Percentiles rank a stretch among this genome's conserved stretches.
Conservation (phyloP, 2,329 filamentous ascomycete species). For the Chaetomium olivaceum region DNA sequence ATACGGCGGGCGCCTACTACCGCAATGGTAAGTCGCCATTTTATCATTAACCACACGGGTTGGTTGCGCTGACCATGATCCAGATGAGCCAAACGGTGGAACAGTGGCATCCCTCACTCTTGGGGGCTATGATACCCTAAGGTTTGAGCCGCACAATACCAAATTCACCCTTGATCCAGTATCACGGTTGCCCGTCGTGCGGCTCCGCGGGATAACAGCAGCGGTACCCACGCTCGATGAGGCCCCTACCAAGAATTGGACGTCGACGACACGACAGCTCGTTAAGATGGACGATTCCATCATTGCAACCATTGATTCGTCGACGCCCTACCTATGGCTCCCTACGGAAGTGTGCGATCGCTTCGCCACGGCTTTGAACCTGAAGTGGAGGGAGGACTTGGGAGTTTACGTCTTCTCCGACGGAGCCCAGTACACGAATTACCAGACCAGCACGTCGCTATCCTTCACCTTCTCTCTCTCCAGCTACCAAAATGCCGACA, state of each 20-base stretch:
- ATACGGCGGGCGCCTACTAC: conserved; percentile 74
- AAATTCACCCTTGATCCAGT: conserved; percentile 59
- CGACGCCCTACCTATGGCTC: conserved; percentile 65
- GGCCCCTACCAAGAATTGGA: conserved; percentile 43
- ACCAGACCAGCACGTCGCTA: conserved; percentile 46
- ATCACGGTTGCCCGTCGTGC: conserved; percentile 57
- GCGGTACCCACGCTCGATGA: conserved; percentile 38
- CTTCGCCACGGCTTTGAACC: conserved; percentile 64
- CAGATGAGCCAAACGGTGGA: conserved; percentile 37
- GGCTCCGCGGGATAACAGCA: conserved; percentile 59
- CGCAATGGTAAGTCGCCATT: conserved; percentile 25
- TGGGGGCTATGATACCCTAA: conserved; percentile 67
- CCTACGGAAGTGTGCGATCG: conserved; percentile 60
- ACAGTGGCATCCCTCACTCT: conserved; percentile 62
- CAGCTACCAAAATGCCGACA: conserved; percentile 54
- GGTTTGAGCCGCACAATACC: conserved; percentile 61
- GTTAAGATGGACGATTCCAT: conserved; percentile 51
- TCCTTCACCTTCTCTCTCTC: conserved; percentile 60
- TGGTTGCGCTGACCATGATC: conserved; percentile 14
- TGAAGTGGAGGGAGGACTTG: conserved; percentile 64
- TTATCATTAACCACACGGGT: background rate
- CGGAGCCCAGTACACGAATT: conserved; percentile 54
- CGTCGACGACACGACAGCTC: conserved; percentile 41
- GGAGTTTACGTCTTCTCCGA: conserved; percentile 65
- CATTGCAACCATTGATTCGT: conserved; percentile 61